A percentile compares a stretch with the other conserved stretches of the same genome.
Conservation (phyloP, 345 rosid genomes). For the Limnanthes douglasii region DNA sequence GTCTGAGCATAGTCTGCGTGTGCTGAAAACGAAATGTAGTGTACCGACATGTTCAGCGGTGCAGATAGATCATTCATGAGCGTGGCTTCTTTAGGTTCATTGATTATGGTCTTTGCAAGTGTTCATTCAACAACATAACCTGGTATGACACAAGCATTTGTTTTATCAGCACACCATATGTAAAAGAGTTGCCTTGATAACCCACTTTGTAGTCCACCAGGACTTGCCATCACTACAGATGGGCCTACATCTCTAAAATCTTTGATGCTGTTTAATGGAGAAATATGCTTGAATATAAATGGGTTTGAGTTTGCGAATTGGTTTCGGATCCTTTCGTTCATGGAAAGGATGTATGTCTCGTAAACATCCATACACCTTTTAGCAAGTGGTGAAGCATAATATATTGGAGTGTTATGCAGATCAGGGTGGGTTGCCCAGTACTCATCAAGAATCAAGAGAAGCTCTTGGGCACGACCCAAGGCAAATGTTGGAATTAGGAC, state of each 20-base stretch:
- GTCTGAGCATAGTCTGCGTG: too few relatives aligned
- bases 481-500: slow-evolving; percentile 78
- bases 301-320: slow-evolving; percentile 92
- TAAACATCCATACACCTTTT: slow-evolving; percentile 93
- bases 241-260: slow-evolving; percentile 83
- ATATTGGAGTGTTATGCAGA: slow-evolving; percentile 78
- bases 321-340: slow-evolving; percentile 85
- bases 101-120: too few relatives aligned
- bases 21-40: too few relatives aligned
- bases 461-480: slow-evolving; percentile 79
- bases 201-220: too few relatives aligned
- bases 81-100: too few relatives aligned
- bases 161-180: too few relatives aligned
- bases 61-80: too few relatives aligned
- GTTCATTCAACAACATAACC: too few relatives aligned
- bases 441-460: slow-evolving; percentile 75
- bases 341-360: slow-evolving; percentile 87
- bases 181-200: too few relatives aligned
- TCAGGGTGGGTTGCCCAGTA: slow-evolving; percentile 85
- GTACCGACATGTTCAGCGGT: too few relatives aligned
- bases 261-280: slow-evolving; percentile 67
- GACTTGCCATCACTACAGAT: too few relatives aligned
- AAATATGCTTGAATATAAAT: slow-evolving; percentile 83
- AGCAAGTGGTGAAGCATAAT: slow-evolving; percentile 93
- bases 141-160: too few relatives aligned